phyloP scores from a whole-genome alignment of 2,329 filamentous ascomycete species.

The Paracoccidioides brasiliensis region DNA sequence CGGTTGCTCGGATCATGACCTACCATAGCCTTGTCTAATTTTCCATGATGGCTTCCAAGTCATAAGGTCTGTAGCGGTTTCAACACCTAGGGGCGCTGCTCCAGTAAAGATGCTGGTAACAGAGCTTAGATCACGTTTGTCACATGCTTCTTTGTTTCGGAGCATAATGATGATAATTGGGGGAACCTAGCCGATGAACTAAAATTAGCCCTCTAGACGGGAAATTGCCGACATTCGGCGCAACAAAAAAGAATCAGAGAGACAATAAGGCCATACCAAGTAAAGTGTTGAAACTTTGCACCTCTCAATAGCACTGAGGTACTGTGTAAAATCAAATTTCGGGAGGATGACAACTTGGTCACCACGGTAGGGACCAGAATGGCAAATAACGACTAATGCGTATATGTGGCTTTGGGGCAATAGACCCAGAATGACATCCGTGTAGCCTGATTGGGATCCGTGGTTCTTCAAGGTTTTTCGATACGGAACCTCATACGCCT shows the following conservation, averaged over 20 bases:
- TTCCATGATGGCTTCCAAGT: slow-evolving; percentile 50
- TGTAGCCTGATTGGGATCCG: slow-evolving; percentile 37
- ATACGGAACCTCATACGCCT: slow-evolving; percentile 35
- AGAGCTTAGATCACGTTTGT: slow-evolving; percentile 58
- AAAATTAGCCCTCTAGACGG: not conserved
- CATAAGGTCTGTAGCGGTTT: slow-evolving; percentile 53
- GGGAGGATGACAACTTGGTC: slow-evolving; percentile 58
- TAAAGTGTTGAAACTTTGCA: slow-evolving; percentile 56
- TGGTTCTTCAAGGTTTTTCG: slow-evolving; percentile 15
- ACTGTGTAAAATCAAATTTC: slow-evolving; percentile 60
- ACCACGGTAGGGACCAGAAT: slow-evolving; percentile 53
- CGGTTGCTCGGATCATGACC: slow-evolving; percentile 7
- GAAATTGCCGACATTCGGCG: not conserved
- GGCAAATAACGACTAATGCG: slow-evolving; percentile 56
- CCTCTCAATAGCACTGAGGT: slow-evolving; percentile 50
- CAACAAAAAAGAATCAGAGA: not conserved
- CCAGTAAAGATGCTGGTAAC: slow-evolving; percentile 57
- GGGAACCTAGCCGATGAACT: slow-evolving; percentile 43
- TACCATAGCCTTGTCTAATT: slow-evolving; percentile 60
- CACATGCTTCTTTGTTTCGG: slow-evolving; percentile 47
- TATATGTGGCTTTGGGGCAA: slow-evolving; percentile 76
- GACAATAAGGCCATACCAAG: slow-evolving; percentile 39
- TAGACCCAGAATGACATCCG: slow-evolving; percentile 50
- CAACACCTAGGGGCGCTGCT: slow-evolving; percentile 62
- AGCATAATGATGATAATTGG: slow-evolving; percentile 69